Percentiles rank a stretch among this genome's conserved stretches.
Conservation (phyloP, 1,284 basidiomycete species). For the Lentinula novae-zelandiae region DNA sequence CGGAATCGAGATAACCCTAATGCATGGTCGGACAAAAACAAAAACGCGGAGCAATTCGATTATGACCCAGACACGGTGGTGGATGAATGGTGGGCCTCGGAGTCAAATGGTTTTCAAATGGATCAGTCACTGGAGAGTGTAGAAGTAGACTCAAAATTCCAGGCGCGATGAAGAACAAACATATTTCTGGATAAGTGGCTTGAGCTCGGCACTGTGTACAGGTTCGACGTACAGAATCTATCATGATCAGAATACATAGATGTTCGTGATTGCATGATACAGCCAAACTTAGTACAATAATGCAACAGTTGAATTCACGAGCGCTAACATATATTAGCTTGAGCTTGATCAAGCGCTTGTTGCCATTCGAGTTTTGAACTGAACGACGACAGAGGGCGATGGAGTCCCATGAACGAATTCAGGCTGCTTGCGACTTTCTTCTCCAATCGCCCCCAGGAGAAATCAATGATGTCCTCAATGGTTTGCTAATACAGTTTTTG, state of each 20-base stretch:
- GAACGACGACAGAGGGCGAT: slow-evolving; percentile 27
- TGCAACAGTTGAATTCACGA: no score
- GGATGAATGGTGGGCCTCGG: slow-evolving; percentile 40
- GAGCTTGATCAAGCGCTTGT: background rate
- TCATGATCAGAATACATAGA: no score
- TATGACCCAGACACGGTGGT: slow-evolving; percentile 49
- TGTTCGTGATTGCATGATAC: no score
- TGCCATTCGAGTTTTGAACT: no score
- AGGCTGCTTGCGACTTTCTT: slow-evolving; percentile 74
- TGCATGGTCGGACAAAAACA: slow-evolving; percentile 47
- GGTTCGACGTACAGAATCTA: no score
- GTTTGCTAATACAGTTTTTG: slow-evolving; percentile 35
- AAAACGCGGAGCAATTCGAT: slow-evolving; percentile 39
- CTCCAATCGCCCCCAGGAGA: slow-evolving; percentile 91
- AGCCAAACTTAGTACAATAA: no score
- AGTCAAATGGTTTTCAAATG: background rate
- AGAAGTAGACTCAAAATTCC: no score
- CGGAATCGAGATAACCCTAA: slow-evolving; percentile 30
- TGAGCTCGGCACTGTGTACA: no score
- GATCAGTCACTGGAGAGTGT: no score
- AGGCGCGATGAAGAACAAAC: no score
- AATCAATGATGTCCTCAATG: slow-evolving; percentile 92
- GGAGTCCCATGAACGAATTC: slow-evolving; percentile 60
- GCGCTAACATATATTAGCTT: no score
- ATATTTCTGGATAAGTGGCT: no score